Conservation (phyloP, 2,329 filamentous ascomycete species). For the Penicillium fuscoglaucum region DNA sequence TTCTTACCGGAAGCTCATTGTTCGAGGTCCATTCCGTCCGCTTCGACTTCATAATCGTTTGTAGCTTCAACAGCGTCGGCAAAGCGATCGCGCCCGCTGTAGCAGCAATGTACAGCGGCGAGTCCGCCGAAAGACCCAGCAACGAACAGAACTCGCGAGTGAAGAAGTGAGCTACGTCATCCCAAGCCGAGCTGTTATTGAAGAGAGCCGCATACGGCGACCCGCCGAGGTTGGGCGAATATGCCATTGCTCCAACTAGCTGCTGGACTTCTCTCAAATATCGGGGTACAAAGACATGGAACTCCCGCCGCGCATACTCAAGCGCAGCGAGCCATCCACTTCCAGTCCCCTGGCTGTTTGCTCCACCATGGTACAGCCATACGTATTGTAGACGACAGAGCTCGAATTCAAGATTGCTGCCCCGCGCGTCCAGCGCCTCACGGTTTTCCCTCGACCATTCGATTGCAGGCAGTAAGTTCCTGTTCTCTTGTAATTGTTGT, state of each 20-base stretch:
- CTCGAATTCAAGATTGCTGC: slow-evolving; percentile 94
- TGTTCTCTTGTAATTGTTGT: slow-evolving; percentile 67
- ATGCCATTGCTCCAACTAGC: slow-evolving; percentile 79
- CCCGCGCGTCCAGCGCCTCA: slow-evolving; percentile 70
- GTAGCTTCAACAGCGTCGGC: slow-evolving; percentile 84
- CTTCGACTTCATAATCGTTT: slow-evolving; percentile 81
- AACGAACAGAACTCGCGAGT: slow-evolving; percentile 93
- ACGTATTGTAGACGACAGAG: slow-evolving; percentile 87
- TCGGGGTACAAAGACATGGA: slow-evolving; percentile 70
- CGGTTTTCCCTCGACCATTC: slow-evolving; percentile 77
- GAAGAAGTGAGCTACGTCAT: slow-evolving; percentile 82
- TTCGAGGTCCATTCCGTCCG: slow-evolving; percentile 93
- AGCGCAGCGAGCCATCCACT: slow-evolving; percentile 57
- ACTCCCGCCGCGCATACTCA: slow-evolving; percentile 72
- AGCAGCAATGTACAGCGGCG: slow-evolving; percentile 86
- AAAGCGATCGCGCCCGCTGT: slow-evolving; percentile 92
- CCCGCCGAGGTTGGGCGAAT: slow-evolving; percentile 67
- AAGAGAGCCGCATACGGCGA: slow-evolving; percentile 83
- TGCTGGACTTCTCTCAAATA: slow-evolving; percentile 79
- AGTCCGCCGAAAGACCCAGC: slow-evolving; percentile 84
- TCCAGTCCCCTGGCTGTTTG: slow-evolving; percentile 52
- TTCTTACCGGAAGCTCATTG: slow-evolving; percentile 80
- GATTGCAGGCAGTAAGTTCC: slow-evolving; percentile 80
- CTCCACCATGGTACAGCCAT: slow-evolving; percentile 74
- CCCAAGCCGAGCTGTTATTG: slow-evolving; percentile 72